A percentile compares a stretch with the other conserved stretches of the same genome.
Conservation (phyloP, 805 yeast species). For the Yarrowia sp. region DNA sequence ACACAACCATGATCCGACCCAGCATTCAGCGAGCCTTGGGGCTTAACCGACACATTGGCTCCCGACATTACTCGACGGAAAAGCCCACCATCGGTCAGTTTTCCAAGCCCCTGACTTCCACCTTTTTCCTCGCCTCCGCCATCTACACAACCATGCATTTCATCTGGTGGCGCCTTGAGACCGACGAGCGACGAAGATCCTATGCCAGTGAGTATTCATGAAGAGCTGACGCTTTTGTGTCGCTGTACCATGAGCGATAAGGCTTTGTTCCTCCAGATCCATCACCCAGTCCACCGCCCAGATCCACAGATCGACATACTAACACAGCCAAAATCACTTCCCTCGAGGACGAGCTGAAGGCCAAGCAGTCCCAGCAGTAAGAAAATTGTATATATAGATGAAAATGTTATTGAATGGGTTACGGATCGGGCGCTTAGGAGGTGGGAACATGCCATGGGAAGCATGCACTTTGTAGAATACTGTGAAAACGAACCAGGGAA, state of each 20-base stretch:
- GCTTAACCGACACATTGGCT: background rate
- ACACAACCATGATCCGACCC: constrained; percentile 14
- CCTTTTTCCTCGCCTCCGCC: constrained; percentile 24
- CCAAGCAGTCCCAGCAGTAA: constrained; percentile 11
- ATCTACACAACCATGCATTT: constrained; percentile 9
- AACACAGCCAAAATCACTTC: background rate
- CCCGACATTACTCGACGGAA: constrained; percentile 3
- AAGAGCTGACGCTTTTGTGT: background rate
- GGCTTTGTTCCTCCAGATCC: no score
- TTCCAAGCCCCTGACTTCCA: constrained; percentile 4
- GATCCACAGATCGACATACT: no score
- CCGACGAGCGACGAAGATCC: constrained; percentile 15
- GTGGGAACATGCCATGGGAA: no score
- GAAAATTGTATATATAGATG: background rate
- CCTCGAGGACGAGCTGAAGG: background rate
- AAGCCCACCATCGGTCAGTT: constrained; percentile 4
- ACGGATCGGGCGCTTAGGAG: no score
- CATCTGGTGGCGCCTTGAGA: constrained; percentile 17
- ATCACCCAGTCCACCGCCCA: no score
- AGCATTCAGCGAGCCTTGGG: background rate
- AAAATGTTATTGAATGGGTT: background rate
- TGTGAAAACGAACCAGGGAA: no score
- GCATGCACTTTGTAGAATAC: no score
- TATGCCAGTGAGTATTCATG: background rate
- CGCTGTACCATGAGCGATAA: no score